A percentile compares a stretch with the other conserved stretches of the same genome.
These are phyloP conservation scores for Silene coronaria DNA, from an alignment of 179 eudicot genomes.

Conservation along the genomic window DNA sequence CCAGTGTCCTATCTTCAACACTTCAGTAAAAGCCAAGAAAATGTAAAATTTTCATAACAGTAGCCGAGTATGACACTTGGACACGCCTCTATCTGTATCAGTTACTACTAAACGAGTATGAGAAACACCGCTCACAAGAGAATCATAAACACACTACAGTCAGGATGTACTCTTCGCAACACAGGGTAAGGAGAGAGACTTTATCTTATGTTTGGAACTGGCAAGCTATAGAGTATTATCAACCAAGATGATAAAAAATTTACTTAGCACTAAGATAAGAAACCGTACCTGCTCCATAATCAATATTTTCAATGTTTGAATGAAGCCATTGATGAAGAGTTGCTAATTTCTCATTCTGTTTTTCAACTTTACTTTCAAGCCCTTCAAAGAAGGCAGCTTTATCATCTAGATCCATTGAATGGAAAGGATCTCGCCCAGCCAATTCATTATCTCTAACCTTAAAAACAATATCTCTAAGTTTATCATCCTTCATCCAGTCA, in stretches of 20 bases:
- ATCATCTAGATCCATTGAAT: slow-evolving; percentile 64
- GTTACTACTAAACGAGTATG: too few relatives aligned
- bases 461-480: slow-evolving; percentile 79
- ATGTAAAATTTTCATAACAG: too few relatives aligned
- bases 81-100: too few relatives aligned
- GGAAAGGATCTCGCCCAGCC: slow-evolving; percentile 82
- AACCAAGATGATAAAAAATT: background rate
- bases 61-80: too few relatives aligned
- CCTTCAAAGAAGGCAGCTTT: slow-evolving; percentile 61
- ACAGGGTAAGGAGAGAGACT: too few relatives aligned
- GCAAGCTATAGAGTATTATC: background rate
- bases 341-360: slow-evolving; percentile 52
- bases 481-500: slow-evolving; percentile 92
- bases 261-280: background rate
- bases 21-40: too few relatives aligned
- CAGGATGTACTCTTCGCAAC: too few relatives aligned
- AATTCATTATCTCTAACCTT: slow-evolving; percentile 88
- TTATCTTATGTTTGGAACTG: background rate
- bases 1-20: too few relatives aligned
- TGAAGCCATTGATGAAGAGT: slow-evolving; percentile 72
- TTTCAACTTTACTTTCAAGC: slow-evolving; percentile 72
- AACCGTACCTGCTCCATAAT: slow-evolving; percentile 85
- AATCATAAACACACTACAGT: too few relatives aligned
- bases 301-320: slow-evolving; percentile 84
- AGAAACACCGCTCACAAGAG: too few relatives aligned